phyloP scores from a whole-genome alignment of 2,329 filamentous ascomycete species.

The Ophiocordyceps camponoti-floridani region DNA sequence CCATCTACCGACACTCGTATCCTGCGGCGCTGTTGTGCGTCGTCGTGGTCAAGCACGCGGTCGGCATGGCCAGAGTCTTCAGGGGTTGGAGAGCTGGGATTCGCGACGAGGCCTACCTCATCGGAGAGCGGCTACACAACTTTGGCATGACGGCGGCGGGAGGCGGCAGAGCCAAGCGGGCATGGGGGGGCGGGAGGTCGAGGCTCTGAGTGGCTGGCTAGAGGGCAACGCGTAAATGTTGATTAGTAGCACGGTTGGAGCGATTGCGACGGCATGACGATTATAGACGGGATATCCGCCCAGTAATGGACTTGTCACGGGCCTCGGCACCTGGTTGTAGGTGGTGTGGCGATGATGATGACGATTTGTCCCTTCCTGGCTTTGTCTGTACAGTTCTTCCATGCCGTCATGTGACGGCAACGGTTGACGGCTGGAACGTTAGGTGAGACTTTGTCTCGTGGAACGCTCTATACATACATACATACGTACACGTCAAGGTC shows the following conservation, averaged over 20 bases:
- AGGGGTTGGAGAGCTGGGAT: conserved; percentile 65
- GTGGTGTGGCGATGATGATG: too few species aligned
- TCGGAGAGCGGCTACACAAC: conserved; percentile 88
- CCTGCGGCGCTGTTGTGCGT: conserved; percentile 40
- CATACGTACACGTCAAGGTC: too few species aligned
- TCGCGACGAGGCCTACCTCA: conserved; percentile 86
- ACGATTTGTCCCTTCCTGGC: too few species aligned
- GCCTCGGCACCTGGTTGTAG: too few species aligned
- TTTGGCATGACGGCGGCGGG: conserved; percentile 41
- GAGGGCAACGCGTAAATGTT: neutral
- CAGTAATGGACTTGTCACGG: neutral
- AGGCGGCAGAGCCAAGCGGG: conserved; percentile 14
- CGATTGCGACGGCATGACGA: too few species aligned
- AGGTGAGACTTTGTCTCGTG: too few species aligned
- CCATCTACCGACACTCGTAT: conserved; percentile 46
- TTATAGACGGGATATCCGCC: neutral
- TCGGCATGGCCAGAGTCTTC: conserved; percentile 42
- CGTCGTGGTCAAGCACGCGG: conserved; percentile 20
- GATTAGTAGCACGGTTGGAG: too few species aligned
- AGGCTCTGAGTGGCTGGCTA: neutral
- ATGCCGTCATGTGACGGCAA: neutral
- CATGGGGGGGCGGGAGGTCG: conserved; percentile 16
- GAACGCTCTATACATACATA: neutral
- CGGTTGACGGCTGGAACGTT: neutral
- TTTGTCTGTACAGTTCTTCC: too few species aligned